Evolutionary conservation across 73 alveolate genomes (phyloP).

Genomic region (Stentor roeselii): DNA sequence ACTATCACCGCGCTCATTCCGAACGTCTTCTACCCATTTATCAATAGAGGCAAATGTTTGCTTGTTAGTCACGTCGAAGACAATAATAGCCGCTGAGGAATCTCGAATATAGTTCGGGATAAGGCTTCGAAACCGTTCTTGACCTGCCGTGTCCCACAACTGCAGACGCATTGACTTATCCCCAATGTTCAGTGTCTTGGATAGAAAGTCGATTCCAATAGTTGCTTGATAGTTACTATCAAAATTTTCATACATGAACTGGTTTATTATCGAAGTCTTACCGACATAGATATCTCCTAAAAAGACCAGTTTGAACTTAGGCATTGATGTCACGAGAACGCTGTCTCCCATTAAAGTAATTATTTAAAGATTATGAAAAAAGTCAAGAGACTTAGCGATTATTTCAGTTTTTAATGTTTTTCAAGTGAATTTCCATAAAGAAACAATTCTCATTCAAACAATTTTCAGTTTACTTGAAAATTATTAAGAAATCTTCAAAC

Average conservation of each 20-base stretch:
- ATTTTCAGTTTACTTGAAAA: neutral
- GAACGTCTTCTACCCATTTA: slow-evolving; percentile 87
- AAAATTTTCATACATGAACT: slow-evolving; percentile 65
- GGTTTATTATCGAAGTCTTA: slow-evolving; percentile 52
- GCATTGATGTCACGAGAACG: slow-evolving; percentile 10
- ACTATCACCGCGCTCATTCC: slow-evolving; percentile 82
- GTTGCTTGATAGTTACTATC: slow-evolving; percentile 89
- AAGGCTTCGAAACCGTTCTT: slow-evolving; percentile 68
- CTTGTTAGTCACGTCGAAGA: slow-evolving; percentile 65
- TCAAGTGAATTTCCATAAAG: neutral
- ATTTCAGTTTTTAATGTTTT: neutral
- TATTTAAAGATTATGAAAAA: too few species aligned
- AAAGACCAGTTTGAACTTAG: slow-evolving; percentile 46
- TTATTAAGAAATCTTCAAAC: neutral
- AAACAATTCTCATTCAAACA: neutral
- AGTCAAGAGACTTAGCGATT: neutral
- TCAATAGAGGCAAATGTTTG: slow-evolving; percentile 57
- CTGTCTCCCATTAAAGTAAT: neutral
- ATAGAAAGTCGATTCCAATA: slow-evolving; percentile 98
- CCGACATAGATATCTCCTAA: slow-evolving; percentile 60
- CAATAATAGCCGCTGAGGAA: slow-evolving; percentile 67
- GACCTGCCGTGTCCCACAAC: slow-evolving; percentile 90
- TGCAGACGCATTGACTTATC: slow-evolving; percentile 77
- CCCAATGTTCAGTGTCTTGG: slow-evolving; percentile 94
- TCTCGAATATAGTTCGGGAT: slow-evolving; percentile 73